phyloP scores from a whole-genome alignment of 2,329 filamentous ascomycete genomes.

The Colletotrichum liaoningense region DNA sequence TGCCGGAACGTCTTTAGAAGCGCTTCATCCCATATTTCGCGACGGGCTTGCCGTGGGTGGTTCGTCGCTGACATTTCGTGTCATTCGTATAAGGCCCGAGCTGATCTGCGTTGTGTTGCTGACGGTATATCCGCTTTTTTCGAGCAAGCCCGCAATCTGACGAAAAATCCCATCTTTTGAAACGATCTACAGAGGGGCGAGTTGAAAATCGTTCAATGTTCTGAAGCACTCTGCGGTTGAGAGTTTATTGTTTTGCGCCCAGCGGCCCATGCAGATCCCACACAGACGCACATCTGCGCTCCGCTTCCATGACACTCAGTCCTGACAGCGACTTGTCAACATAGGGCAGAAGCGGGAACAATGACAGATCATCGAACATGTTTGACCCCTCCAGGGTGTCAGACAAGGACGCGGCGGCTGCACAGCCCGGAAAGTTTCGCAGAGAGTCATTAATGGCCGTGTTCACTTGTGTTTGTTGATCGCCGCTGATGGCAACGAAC shows the following conservation, averaged over 20 bases:
- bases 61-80: constrained; percentile 5
- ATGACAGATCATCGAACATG: constrained; percentile 17
- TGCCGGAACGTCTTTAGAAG: background rate
- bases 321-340: constrained; percentile 8
- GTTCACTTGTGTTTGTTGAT: background rate
- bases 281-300: background rate
- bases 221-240: constrained; percentile 18
- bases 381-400: background rate
- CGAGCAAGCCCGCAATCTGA: background rate
- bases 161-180: constrained; percentile 5
- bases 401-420: background rate
- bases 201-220: background rate
- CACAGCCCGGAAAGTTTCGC: constrained; percentile 16
- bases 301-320: background rate
- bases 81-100: background rate
- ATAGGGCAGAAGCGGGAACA: background rate
- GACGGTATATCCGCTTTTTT: background rate
- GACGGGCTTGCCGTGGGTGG: background rate
- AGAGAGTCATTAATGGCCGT: constrained; percentile 11
- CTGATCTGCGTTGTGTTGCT: background rate
- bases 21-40: background rate
- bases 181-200: constrained; percentile 8
- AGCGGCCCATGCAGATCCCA: constrained; percentile 17
- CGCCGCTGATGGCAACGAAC: background rate
- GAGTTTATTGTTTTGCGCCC: background rate